Conservation (phyloP, 1,139 yeast species). For the Arxiozyma telluris region DNA sequence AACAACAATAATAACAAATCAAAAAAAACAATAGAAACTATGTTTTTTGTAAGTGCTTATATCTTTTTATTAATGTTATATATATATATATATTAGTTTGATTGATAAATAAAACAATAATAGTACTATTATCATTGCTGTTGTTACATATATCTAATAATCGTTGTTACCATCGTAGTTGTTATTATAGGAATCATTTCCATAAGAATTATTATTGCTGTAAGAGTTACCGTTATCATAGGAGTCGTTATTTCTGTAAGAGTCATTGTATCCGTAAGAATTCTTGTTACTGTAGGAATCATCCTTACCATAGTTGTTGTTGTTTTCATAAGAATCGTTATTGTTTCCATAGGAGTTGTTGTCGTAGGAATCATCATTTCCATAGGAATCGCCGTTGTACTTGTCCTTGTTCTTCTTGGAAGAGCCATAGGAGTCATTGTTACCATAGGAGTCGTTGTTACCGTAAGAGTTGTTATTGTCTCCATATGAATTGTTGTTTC, state of each 20-base stretch:
- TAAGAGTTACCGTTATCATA: not conserved
- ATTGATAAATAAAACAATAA: too few relatives aligned
- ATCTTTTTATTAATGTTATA: slow-evolving; percentile 2
- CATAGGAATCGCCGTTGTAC: slow-evolving; percentile 15
- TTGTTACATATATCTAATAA: too few relatives aligned
- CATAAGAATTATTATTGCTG: slow-evolving; percentile 2
- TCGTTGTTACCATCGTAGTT: slow-evolving; percentile 3
- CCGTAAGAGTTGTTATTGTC: not conserved
- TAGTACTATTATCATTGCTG: too few relatives aligned
- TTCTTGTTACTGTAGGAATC: slow-evolving; percentile 6
- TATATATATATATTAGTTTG: slow-evolving; percentile 5
- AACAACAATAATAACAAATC: too few relatives aligned
- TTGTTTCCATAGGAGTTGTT: slow-evolving; percentile 6
- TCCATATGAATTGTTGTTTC: slow-evolving; percentile 6
- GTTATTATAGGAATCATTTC: slow-evolving; percentile 1
- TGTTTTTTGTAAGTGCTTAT: too few relatives aligned
- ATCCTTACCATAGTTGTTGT: slow-evolving; percentile 15
- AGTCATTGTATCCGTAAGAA: slow-evolving; percentile 4
- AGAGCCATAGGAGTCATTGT: not conserved
- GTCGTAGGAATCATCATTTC: slow-evolving; percentile 15
- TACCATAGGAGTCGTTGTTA: slow-evolving; percentile 1
- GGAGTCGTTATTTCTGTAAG: not conserved
- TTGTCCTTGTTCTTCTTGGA: too few relatives aligned
- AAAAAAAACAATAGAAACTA: too few relatives aligned
- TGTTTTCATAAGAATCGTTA: slow-evolving; percentile 18